Evolutionary conservation across 768 basidiomycete genomes (phyloP), one percentile per base, ranked within the genome.

Genomic region (Trametes cubensis): DNA sequence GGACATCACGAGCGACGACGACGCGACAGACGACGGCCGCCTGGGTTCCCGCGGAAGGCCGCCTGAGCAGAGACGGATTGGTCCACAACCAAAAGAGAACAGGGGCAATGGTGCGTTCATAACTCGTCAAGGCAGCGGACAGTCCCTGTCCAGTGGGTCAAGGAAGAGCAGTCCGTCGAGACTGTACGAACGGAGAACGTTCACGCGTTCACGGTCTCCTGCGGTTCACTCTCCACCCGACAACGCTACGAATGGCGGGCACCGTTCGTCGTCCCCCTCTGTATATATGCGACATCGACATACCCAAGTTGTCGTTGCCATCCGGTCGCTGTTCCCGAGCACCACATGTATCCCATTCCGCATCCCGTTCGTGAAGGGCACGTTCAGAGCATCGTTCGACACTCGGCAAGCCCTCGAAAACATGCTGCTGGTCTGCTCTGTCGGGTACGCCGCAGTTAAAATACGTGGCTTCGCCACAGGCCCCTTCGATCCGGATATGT

Each of bases 161-260:
- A 60, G 81, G 77, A 60, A 79, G 76, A 65, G 72, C 72, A 53
- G 74, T 65, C 59, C 76, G 7, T 70, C 78, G 21, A 69, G 65
- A 17, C 64, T 71, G 23, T 66, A 57, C 69, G 51, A 76, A 70
- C 44, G 77, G 71, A 53, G 78, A 80, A 54, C 83, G 1, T 89
- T 91, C 67, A 85, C 88, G 40, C 86, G 89, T n/a, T 90, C 90
- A 7, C 84, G 84, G 21, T 90, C 90, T 1, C 89, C 90, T 44
- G 82, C 79, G 13, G 71, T 83, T 15, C 61, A 64, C 15, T 75
- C 44, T 67, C 71, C 44, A 15, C 30, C 47, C 4, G 71, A 70
- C 25, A 70, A 69, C 48, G 67, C 73, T 50, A 66, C 75, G 8
- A 81, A 80, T 42, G 72, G 74, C 15, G 15, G 28, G 30, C 42